Conservation (phyloP, 2,329 filamentous ascomycete species). For the Trichoderma koningii region DNA sequence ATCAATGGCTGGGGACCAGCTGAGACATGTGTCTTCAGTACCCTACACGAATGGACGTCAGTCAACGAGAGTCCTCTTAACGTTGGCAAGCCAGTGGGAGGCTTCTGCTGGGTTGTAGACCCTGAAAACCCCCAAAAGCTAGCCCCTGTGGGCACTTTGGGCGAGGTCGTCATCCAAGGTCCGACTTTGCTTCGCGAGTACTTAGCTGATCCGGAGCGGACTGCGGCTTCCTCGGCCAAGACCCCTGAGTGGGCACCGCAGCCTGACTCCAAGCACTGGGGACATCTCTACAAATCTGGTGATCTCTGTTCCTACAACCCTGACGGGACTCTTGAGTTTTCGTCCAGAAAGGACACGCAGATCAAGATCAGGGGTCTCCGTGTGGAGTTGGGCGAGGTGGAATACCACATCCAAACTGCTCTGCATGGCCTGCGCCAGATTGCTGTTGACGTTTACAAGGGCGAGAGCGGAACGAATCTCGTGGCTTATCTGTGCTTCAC, state of each 20-base stretch:
- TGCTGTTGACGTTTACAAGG: conserved; percentile 17
- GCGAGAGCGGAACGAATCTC: background rate
- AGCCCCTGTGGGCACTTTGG: conserved; percentile 14
- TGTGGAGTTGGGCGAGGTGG: conserved; percentile 22
- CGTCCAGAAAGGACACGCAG: conserved; percentile 9
- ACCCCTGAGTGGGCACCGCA: background rate
- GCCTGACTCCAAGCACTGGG: conserved; percentile 1
- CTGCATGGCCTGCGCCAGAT: background rate
- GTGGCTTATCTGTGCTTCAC: conserved; percentile 22
- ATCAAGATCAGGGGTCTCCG: conserved; percentile 23
- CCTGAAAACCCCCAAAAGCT: conserved; percentile 7
- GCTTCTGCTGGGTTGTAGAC: conserved; percentile 25
- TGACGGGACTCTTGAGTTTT: conserved; percentile 5
- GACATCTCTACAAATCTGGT: conserved; percentile 13
- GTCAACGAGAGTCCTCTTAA: background rate
- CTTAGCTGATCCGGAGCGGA: conserved; percentile 17
- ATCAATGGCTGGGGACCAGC: conserved; percentile 11
- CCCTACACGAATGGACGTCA: conserved; percentile 1
- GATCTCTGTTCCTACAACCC: conserved; percentile 20
- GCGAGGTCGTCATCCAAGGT: conserved; percentile 19
- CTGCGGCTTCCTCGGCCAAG: background rate
- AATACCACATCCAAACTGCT: conserved; percentile 12
- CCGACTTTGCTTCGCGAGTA: conserved; percentile 21
- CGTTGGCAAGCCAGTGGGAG: conserved; percentile 15
- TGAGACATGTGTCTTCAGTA: conserved; percentile 23